Conservation (phyloP, 768 basidiomycete genomes). For the Chalciporus sphaerocephalus region DNA sequence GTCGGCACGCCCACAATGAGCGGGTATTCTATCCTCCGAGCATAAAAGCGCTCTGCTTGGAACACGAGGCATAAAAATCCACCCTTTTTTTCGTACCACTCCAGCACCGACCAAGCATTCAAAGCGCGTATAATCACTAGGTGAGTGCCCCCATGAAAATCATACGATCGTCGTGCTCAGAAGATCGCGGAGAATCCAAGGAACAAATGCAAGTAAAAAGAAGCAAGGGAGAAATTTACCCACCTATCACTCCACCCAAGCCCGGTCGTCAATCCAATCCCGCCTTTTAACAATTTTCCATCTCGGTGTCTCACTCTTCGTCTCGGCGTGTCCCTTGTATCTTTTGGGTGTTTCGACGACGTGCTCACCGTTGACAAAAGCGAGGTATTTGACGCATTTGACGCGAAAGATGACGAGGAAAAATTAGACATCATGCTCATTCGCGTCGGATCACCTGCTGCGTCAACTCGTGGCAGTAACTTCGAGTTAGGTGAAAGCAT, state of each 20-base stretch:
- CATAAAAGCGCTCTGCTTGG: slow-evolving; percentile 7
- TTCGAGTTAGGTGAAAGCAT: slow-evolving; percentile 65
- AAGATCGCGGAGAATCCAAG: not conserved
- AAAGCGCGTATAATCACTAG: not conserved
- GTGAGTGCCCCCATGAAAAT: slow-evolving; percentile 1
- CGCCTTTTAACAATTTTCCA: slow-evolving; percentile 52
- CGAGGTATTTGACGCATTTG: slow-evolving; percentile 24
- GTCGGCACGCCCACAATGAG: not conserved
- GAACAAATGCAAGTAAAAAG: not conserved
- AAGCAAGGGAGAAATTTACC: slow-evolving; percentile 14
- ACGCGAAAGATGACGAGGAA: slow-evolving; percentile 26
- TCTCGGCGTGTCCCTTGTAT: slow-evolving; percentile 53
- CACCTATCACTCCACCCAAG: slow-evolving; percentile 74
- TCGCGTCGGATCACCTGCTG: slow-evolving; percentile 11
- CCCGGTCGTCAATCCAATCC: slow-evolving; percentile 67
- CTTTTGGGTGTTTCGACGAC: slow-evolving; percentile 38
- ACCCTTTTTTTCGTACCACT: not conserved
- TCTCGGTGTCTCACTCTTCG: slow-evolving; percentile 60
- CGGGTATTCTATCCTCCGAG: slow-evolving; percentile 7
- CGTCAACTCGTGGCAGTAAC: slow-evolving; percentile 38
- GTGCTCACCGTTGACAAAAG: slow-evolving; percentile 21
- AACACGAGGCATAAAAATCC: not conserved
- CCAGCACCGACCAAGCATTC: not conserved
- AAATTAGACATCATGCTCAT: slow-evolving; percentile 25
- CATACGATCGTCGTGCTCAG: not conserved